phyloP scores from a whole-genome alignment of 2,329 filamentous ascomycete genomes.

The Plenodomus biglobosus region DNA sequence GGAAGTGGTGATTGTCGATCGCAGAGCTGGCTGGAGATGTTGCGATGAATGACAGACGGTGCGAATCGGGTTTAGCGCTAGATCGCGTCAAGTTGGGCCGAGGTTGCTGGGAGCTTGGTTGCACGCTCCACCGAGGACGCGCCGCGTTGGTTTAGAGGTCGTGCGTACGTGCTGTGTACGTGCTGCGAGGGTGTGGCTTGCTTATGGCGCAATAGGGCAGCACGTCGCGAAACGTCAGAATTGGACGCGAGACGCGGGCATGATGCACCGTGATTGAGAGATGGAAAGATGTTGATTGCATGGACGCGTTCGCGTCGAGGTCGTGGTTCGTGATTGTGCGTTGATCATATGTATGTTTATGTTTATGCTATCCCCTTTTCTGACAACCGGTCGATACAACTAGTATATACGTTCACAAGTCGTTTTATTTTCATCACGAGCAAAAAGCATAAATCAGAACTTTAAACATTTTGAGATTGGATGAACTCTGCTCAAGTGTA shows the following conservation, averaged over 20 bases:
- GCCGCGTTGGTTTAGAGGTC: not conserved
- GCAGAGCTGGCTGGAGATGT: not conserved
- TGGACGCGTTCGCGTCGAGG: constrained; percentile 5
- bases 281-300: not conserved
- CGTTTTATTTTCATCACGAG: not conserved
- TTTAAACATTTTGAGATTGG: constrained; percentile 5
- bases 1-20: no score
- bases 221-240: not conserved
- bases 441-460: not conserved
- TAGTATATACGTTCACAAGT: constrained; percentile 4
- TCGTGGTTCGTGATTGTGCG: constrained; percentile 1
- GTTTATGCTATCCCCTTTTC: no score
- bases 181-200: constrained; percentile 1
- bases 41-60: not conserved
- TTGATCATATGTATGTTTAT: no score
- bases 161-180: not conserved
- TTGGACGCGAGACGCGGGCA: constrained; percentile 6
- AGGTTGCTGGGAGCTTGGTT: constrained; percentile 5
- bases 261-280: constrained; percentile 7
- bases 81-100: constrained; percentile 3
- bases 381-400: no score
- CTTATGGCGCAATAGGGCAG: constrained; percentile 5
- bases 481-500: constrained; percentile 24
- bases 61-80: not conserved
- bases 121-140: not conserved